Conservation (phyloP, 2,329 filamentous ascomycete species). For the Phialophora expanda region DNA sequence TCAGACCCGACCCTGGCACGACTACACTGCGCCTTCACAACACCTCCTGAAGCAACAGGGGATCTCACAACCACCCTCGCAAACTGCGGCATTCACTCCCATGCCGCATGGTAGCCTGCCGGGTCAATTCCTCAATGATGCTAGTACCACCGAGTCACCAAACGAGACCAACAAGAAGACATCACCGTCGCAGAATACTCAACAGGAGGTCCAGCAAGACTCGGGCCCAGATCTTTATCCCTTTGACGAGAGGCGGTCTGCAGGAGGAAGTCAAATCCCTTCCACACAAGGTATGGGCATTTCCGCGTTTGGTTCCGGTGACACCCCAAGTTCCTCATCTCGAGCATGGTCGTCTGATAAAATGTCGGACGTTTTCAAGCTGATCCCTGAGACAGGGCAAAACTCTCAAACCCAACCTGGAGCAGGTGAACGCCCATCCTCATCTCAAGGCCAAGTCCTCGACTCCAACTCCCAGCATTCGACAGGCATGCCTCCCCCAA, state of each 20-base stretch:
- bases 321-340: neutral
- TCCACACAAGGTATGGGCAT: conserved; percentile 64
- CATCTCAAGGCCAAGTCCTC: conserved; percentile 25
- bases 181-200: conserved; percentile 60
- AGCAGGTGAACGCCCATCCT: conserved; percentile 15
- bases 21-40: conserved; percentile 54
- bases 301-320: neutral
- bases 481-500: conserved; percentile 15
- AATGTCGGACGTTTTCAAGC: conserved; percentile 2
- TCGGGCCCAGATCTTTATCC: conserved; percentile 61
- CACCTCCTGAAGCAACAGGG: conserved; percentile 53
- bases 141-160: conserved; percentile 84
- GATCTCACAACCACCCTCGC: conserved; percentile 53
- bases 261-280: conserved; percentile 63
- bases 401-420: conserved; percentile 26
- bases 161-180: conserved; percentile 72
- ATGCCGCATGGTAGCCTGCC: conserved; percentile 64
- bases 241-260: conserved; percentile 57
- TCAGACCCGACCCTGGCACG: conserved; percentile 54
- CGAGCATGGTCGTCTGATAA: conserved; percentile 6
- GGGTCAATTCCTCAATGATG: conserved; percentile 76
- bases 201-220: conserved; percentile 70
- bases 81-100: conserved; percentile 61
- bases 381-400: conserved; percentile 41
- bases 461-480: conserved; percentile 27